phyloP scores from a whole-genome alignment of 148 eudicot genomes.

The Fagopyrum homotropicum region DNA sequence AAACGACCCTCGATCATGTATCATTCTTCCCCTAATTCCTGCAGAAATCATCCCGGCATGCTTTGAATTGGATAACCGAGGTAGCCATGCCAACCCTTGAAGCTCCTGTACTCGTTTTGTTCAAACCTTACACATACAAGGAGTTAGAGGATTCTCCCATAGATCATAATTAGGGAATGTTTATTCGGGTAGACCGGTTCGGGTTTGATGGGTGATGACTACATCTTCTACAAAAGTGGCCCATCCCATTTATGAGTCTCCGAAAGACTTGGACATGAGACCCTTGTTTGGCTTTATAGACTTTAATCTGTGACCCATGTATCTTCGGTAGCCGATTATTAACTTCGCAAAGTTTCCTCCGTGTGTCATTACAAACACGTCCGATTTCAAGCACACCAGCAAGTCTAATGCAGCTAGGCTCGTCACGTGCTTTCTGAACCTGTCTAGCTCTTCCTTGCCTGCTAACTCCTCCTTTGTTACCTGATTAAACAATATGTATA shows the following conservation, averaged over 20 bases:
- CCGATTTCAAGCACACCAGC: conserved; percentile 90
- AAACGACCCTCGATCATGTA: background rate
- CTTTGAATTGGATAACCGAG: background rate
- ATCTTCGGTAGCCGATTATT: conserved; percentile 77
- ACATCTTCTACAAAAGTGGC: conserved; percentile 94
- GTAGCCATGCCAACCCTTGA: background rate
- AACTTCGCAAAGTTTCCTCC: conserved; percentile 98
- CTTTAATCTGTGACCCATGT: conserved; percentile 81
- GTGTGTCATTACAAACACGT: conserved; percentile 97
- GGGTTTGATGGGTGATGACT: conserved; percentile 83
- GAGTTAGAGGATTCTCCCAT: conserved; percentile 96
- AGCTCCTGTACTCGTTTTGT: conserved; percentile 7
- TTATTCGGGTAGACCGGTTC: conserved; percentile 90
- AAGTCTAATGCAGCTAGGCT: conserved; percentile 96
- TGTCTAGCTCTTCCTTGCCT: conserved; percentile 72
- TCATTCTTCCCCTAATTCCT: conserved; percentile 5
- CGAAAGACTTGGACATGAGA: conserved; percentile 90
- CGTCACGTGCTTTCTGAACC: conserved; percentile 89
- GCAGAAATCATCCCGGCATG: background rate
- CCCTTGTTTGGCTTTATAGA: conserved; percentile 98
- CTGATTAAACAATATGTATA: conserved; percentile 23
- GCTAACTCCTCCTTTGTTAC: conserved; percentile 95
- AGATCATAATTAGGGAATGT: conserved; percentile 94
- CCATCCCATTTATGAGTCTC: conserved; percentile 99
- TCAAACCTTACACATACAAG: conserved; percentile 94